Evolutionary conservation across 2,329 filamentous ascomycete genomes (phyloP).

Genomic region (Phialophora macrospora): DNA sequence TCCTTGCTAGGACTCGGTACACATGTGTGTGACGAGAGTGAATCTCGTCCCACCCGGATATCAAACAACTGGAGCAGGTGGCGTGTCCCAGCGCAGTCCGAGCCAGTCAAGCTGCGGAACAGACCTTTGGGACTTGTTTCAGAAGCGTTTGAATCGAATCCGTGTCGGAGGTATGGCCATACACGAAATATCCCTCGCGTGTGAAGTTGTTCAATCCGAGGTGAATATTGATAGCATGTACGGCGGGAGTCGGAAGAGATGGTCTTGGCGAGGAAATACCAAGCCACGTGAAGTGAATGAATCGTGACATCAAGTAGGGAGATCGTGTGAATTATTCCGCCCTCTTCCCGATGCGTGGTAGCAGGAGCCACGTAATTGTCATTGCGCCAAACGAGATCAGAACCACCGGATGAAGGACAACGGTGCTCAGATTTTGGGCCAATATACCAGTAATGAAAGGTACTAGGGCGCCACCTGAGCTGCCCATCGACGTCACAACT

Average conservation of each 20-base stretch:
- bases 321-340: slow-evolving; percentile 47
- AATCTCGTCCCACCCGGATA: slow-evolving; percentile 18
- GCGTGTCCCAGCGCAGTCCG: neutral
- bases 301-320: neutral
- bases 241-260: neutral
- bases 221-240: neutral
- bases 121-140: slow-evolving; percentile 11
- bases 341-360: slow-evolving; percentile 59
- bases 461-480: slow-evolving; percentile 49
- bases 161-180: neutral
- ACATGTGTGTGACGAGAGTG: slow-evolving; percentile 15
- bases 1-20: neutral
- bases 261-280: neutral
- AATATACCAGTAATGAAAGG: slow-evolving; percentile 57
- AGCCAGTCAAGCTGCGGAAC: slow-evolving; percentile 4
- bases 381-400: slow-evolving; percentile 61
- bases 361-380: slow-evolving; percentile 56
- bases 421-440: slow-evolving; percentile 54
- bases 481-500: slow-evolving; percentile 49
- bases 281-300: neutral
- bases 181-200: neutral
- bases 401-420: slow-evolving; percentile 60
- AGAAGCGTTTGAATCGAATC: slow-evolving; percentile 7
- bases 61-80: slow-evolving; percentile 5
- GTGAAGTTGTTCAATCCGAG: neutral